Conservation (phyloP, 345 rosid genomes). For the Aquilaria malaccensis region DNA sequence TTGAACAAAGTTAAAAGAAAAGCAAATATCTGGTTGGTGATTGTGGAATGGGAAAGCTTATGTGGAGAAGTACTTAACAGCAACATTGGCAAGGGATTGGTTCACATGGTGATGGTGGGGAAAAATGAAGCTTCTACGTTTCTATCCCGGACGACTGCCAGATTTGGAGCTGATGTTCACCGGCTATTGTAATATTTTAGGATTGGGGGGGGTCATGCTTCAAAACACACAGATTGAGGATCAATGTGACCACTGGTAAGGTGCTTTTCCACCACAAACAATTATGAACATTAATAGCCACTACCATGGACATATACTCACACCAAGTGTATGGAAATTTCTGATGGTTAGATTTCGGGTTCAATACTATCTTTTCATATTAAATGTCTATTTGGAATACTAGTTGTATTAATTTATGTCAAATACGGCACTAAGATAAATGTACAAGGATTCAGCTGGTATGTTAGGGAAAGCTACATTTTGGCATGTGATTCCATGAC, state of each 20-base stretch:
- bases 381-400: too few species aligned
- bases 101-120: constrained; percentile 50
- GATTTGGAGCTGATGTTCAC: constrained; percentile 68
- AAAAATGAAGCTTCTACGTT: constrained; percentile 47
- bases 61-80: constrained; percentile 41
- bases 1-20: constrained; percentile 34
- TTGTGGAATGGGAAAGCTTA: constrained; percentile 43
- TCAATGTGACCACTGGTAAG: constrained; percentile 54
- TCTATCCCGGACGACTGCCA: constrained; percentile 55
- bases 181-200: constrained; percentile 13
- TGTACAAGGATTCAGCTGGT: constrained; percentile 74
- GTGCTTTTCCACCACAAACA: too few species aligned
- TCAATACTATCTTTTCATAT: too few species aligned
- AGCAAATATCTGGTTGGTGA: constrained; percentile 51
- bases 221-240: constrained; percentile 37
- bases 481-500: constrained; percentile 61
- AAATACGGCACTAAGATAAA: constrained; percentile 47
- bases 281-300: too few species aligned
- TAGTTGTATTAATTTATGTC: background rate
- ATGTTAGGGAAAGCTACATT: constrained; percentile 69
- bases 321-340: too few species aligned
- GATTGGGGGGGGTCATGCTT: constrained; percentile 38
- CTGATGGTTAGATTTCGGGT: too few species aligned
- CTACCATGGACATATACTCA: too few species aligned
- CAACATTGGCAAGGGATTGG: constrained; percentile 41